Conservation (phyloP, 192 early-diverging fungal species). For the Coemansia sp. region DNA sequence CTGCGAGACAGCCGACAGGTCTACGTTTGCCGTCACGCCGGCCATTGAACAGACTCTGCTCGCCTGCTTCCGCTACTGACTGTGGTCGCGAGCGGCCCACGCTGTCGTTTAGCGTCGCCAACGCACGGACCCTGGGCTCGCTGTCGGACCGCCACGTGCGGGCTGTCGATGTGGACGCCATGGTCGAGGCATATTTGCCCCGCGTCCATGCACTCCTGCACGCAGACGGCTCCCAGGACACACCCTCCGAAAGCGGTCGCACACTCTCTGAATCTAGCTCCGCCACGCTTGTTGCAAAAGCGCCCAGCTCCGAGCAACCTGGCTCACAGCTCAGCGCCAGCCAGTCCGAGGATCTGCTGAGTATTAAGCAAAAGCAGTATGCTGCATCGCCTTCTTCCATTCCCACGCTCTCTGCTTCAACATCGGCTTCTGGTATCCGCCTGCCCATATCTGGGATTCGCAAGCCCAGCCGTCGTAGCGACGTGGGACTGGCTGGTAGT, state of each 20-base stretch:
- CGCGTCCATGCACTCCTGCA: constrained; percentile 10
- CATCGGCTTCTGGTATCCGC: neutral
- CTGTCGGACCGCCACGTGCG: constrained; percentile 8
- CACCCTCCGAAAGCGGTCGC: neutral
- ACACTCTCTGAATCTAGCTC: constrained; percentile 23
- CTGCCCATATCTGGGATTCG: constrained; percentile 1
- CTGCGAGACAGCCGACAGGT: constrained; percentile 7
- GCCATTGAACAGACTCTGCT: neutral
- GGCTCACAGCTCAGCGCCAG: constrained; percentile 7
- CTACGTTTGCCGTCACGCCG: constrained; percentile 11
- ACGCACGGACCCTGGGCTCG: neutral
- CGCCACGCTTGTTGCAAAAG: constrained; percentile 16
- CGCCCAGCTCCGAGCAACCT: constrained; percentile 7
- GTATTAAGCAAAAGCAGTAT: neutral
- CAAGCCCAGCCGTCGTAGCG: constrained; percentile 16
- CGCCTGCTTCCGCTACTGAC: neutral
- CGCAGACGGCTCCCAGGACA: neutral
- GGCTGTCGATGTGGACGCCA: constrained; percentile 27
- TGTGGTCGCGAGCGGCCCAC: constrained; percentile 6
- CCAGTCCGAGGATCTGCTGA: constrained; percentile 18
- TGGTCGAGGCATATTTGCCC: constrained; percentile 32
- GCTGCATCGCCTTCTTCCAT: neutral
- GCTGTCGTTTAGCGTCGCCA: constrained; percentile 20
- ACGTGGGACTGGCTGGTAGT: neutral
- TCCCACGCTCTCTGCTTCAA: neutral